Percentiles rank a stretch among this genome's conserved stretches.
These are phyloP conservation scores for Podospora didyma DNA, from an alignment of 495 filamentous ascomycete species.

Conservation along the genomic window DNA sequence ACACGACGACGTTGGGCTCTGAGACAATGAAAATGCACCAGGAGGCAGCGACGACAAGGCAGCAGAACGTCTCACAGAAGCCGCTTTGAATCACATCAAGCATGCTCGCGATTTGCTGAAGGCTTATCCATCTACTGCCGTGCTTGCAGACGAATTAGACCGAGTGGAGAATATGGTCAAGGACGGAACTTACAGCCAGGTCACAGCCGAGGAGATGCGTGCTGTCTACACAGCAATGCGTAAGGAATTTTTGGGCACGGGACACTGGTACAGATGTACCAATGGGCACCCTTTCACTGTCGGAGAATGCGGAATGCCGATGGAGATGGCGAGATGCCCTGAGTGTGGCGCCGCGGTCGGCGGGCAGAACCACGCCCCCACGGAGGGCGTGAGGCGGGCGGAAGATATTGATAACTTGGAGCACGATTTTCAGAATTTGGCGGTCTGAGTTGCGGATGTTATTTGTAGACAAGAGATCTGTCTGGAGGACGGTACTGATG, in stretches of 20 bases:
- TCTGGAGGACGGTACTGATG: no score
- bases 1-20: no score
- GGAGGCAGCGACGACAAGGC: no score
- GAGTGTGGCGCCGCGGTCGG: constrained; percentile 61
- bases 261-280: constrained; percentile 33
- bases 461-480: no score
- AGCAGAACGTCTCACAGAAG: constrained; percentile 10
- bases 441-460: no score
- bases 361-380: constrained; percentile 55
- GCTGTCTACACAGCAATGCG: constrained; percentile 31
- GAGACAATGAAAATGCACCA: no score
- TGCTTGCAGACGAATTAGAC: constrained; percentile 2
- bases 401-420: constrained; percentile 5
- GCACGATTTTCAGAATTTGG: no score
- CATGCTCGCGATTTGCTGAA: constrained; percentile 1
- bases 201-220: constrained; percentile 26
- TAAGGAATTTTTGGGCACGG: constrained; percentile 19
- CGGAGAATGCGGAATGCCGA: constrained; percentile 70
- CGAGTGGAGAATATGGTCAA: constrained; percentile 34
- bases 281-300: constrained; percentile 55
- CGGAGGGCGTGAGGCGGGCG: constrained; percentile 19
- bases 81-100: constrained; percentile 3
- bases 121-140: not conserved
- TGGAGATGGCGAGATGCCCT: constrained; percentile 59
- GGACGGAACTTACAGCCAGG: constrained; percentile 43